Conservation (phyloP, 441 rosid species). For the Euphorbia celastroides region DNA sequence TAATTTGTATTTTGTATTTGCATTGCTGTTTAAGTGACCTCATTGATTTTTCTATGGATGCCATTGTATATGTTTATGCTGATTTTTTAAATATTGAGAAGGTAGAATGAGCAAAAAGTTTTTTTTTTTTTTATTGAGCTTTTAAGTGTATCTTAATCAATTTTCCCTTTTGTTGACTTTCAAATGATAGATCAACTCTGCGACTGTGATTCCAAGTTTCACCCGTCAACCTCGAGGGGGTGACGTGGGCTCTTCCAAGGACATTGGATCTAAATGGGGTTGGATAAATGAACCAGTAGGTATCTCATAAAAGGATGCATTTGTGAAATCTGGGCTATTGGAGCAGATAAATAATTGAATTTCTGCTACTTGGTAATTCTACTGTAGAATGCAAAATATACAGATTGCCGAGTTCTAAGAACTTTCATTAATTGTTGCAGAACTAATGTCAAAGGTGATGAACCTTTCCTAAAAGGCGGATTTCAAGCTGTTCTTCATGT, state of each 20-base stretch:
- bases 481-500: constrained; percentile 72
- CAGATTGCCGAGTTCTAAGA: not conserved
- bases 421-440: constrained; percentile 33
- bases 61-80: not conserved
- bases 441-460: constrained; percentile 42
- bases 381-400: not conserved
- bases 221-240: constrained; percentile 38
- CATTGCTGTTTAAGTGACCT: not conserved
- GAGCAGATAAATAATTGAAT: constrained; percentile 90
- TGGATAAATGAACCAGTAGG: constrained; percentile 81
- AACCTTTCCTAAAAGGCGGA: constrained; percentile 57
- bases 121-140: not conserved
- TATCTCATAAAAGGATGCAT: constrained; percentile 60
- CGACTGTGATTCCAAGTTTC: constrained; percentile 53
- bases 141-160: constrained; percentile 10
- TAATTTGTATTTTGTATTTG: not conserved
- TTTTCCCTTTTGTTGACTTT: constrained; percentile 4
- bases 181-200: constrained; percentile 56
- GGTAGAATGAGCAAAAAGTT: not conserved
- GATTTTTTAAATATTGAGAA: not conserved
- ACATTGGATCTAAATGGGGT: constrained; percentile 60
- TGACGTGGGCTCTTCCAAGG: constrained; percentile 39
- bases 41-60: not conserved
- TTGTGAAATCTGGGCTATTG: constrained; percentile 56
- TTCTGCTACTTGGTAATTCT: constrained; percentile 5